phyloP scores from a whole-genome alignment of 495 filamentous ascomycete species.

The Trichocladium antarcticum region DNA sequence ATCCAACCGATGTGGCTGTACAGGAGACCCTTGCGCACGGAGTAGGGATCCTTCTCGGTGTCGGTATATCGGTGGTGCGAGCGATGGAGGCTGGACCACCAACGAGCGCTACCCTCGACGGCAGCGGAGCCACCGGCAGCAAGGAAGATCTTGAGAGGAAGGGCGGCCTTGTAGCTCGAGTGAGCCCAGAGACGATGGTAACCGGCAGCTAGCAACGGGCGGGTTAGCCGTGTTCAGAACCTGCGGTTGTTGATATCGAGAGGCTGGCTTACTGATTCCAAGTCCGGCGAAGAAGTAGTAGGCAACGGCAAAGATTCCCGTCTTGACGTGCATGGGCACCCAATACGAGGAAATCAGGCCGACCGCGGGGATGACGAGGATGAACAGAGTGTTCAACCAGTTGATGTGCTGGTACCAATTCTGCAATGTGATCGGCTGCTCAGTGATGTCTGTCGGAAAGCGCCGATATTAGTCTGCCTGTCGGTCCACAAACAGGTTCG shows the following conservation, averaged over 20 bases:
- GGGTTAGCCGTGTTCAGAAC: constrained; percentile 10
- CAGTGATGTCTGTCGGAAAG: constrained; percentile 38
- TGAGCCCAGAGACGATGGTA: constrained; percentile 95
- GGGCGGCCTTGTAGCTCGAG: constrained; percentile 79
- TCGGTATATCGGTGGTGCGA: constrained; percentile 99
- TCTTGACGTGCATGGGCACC: constrained; percentile 67
- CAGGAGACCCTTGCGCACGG: constrained; percentile 85
- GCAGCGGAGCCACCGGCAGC: constrained; percentile 88
- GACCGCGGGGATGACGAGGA: constrained; percentile 69
- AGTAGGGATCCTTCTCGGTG: constrained; percentile 98
- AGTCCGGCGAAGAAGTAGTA: constrained; percentile 92
- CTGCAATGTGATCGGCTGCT: constrained; percentile 57
- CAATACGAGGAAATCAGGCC: constrained; percentile 71
- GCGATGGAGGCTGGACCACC: constrained; percentile 95
- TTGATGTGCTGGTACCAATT: constrained; percentile 95
- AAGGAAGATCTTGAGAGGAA: constrained; percentile 84
- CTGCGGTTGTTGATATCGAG: background rate
- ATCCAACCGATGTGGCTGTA: constrained; percentile 96
- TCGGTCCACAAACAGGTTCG: no score
- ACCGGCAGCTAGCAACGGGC: constrained; percentile 37
- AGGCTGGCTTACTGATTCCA: constrained; percentile 60
- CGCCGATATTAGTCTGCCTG: background rate
- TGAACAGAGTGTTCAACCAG: constrained; percentile 83
- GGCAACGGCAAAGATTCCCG: constrained; percentile 63
- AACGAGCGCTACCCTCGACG: constrained; percentile 90